Evolutionary conservation across 495 filamentous ascomycete species (phyloP), one percentile per base, ranked within the genome.

Genomic region (Penicillium paradoxum): DNA sequence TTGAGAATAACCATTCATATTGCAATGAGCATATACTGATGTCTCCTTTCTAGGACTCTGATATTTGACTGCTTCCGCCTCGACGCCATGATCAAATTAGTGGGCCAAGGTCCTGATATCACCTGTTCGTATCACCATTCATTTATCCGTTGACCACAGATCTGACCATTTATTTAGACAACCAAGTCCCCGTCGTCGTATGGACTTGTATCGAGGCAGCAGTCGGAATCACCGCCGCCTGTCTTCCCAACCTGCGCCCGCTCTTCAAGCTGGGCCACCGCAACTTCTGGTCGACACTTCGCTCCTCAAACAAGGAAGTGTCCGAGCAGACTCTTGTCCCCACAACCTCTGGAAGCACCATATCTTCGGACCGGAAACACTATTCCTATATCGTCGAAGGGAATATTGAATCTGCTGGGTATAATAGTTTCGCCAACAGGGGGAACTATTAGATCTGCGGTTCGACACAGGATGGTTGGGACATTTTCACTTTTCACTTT

Each of bases 171-270:
- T 17, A 6, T 32, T 6, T n/a, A 64, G 63, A 59, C 22, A 47
- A 66, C 37, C 64, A 66, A 62, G 62, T 60, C 40, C 64, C 61
- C 2, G 48, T 54, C 9, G 58, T 56, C 41, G 52, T 66, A 25
- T 66, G 64, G 64, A 66, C 64, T 13, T 66, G 64, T 38, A 46
- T 54, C 17, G 64, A 66, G 45, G 55, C 55, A 11, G 61, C 61
- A 1, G 64, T 66, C 0, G 61, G 55, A 17, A 66, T 66, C 33
- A 51, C 60, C 5, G 64, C 61, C 6, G 64, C 64, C 24, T 66
- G 64, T 42, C 55, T 66, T 1, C 61, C 64, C 2, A 66, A 66
- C 38, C 55, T 66, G 8, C 45, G 60, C 22, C 64, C 64, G 11
- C 36, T 64, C 24, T 64, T 66, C 51, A 54, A 51, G 11, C n/a